Base-by-base conservation (phyloP, 805 yeast species). In the Cyberlindnera galapagoensis region DNA sequence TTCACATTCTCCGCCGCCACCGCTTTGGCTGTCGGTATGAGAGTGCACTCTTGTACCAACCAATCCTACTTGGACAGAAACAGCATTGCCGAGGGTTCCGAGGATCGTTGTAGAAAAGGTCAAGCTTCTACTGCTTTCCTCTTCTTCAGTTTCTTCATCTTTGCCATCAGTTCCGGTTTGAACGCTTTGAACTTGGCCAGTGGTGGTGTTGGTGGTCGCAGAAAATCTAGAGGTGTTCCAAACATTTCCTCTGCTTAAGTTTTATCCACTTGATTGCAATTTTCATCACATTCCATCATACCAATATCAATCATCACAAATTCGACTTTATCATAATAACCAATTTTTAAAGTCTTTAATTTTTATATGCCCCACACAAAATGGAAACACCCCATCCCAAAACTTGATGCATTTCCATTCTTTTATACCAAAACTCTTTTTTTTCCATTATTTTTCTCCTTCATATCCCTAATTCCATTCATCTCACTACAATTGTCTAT, bases 1-100 rank as follows among this genome's bases (percentile, higher is more conserved):
- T 92, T 92, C 78, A 78, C 95, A 36, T 85, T 92, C 60, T 77
- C 97, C 30, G 97, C 85, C 45, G 97, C 88, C 52, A 77, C 94
- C 38, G 95, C 95, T 33, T 68, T 92, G 56, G 97, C 97, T 33
- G 94, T 85, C 39, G 94, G 78, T 52, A 77, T 83, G 56, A 76
- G 88, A 62, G 71, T 69, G 44, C 96, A 87, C 71, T 80, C 94
- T 24, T 90, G 98, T 71, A 39, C 67, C 48, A 81, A 86, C 76
- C 46, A 65, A 41, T 38, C 25, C 35, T 87, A 84, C 70, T 39
- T 87, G 46, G 67, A 75, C 47, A 30, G 49, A 44, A 90, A 90
- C 73, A 60, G 60, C 40, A 71, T 84, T 49, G 61, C 83, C 40
- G 85, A 84, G 67, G 94, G 94, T 46, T 69, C 79, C 26, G 52